Conservation (phyloP, 345 rosid genomes). For the Xanthoceras sorbifolium region DNA sequence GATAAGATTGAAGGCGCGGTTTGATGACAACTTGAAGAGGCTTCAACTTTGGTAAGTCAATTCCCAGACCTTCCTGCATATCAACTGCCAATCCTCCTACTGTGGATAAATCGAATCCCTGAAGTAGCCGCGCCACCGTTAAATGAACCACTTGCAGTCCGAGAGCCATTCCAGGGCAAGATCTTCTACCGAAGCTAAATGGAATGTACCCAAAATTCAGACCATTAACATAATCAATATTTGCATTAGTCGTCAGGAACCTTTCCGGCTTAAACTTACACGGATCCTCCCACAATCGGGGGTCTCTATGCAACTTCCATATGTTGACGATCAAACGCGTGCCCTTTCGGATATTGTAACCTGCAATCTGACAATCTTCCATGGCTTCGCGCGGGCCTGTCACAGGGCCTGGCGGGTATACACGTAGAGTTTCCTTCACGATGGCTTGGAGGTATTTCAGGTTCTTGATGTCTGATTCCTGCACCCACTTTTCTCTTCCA, state of each 20-base stretch:
- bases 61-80: slow-evolving; percentile 52
- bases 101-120: slow-evolving; percentile 41
- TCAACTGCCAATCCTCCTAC: slow-evolving; percentile 24
- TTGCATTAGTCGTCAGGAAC: slow-evolving; percentile 30
- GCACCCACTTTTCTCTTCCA: slow-evolving; percentile 47
- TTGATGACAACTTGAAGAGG: slow-evolving; percentile 43
- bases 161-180: slow-evolving; percentile 54
- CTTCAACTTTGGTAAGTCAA: slow-evolving; percentile 42
- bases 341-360: slow-evolving; percentile 48
- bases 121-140: slow-evolving; percentile 47
- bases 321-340: slow-evolving; percentile 52
- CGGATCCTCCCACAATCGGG: slow-evolving; percentile 45
- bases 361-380: slow-evolving; percentile 48
- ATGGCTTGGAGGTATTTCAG: slow-evolving; percentile 56
- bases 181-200: slow-evolving; percentile 52
- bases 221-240: slow-evolving; percentile 11
- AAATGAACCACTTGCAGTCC: slow-evolving; percentile 46
- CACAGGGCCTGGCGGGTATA: slow-evolving; percentile 55
- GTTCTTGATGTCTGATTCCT: slow-evolving; percentile 54
- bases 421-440: slow-evolving; percentile 58
- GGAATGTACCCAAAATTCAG: slow-evolving; percentile 44
- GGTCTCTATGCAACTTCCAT: slow-evolving; percentile 66
- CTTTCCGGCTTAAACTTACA: slow-evolving; percentile 48
- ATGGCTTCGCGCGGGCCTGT: slow-evolving; percentile 52
- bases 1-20: slow-evolving; percentile 38